These are phyloP conservation scores for Pestalotiopsis sp. DNA, from an alignment of 2,329 filamentous ascomycete species.

Conservation along the genomic window DNA sequence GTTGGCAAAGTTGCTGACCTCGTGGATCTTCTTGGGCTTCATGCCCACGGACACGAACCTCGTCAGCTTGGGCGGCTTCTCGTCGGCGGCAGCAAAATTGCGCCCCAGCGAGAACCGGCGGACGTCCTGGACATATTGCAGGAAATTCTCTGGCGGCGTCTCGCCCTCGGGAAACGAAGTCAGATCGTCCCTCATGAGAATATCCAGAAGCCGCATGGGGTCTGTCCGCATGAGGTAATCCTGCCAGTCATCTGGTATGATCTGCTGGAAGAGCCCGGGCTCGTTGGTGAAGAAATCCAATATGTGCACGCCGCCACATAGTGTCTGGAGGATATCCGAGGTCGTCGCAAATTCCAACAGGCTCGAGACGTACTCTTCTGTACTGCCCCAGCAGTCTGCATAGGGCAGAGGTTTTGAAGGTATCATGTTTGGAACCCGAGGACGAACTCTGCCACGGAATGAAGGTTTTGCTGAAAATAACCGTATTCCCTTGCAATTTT, in stretches of 20 bases:
- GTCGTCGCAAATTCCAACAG: constrained; percentile 77
- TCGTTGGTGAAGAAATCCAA: constrained; percentile 92
- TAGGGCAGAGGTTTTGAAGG: constrained; percentile 67
- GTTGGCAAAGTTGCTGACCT: constrained; percentile 87
- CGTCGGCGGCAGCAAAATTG: constrained; percentile 51
- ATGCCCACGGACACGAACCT: constrained; percentile 82
- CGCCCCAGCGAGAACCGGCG: constrained; percentile 70
- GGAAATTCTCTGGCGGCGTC: constrained; percentile 57
- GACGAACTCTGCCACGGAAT: neutral
- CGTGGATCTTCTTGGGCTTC: constrained; percentile 94
- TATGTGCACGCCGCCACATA: constrained; percentile 98
- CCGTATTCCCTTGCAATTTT: neutral
- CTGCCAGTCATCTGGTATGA: constrained; percentile 82
- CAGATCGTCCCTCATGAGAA: constrained; percentile 80
- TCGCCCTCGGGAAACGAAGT: constrained; percentile 35
- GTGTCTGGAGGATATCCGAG: constrained; percentile 76
- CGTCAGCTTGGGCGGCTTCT: constrained; percentile 61
- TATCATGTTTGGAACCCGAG: constrained; percentile 39
- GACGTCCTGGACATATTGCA: constrained; percentile 74
- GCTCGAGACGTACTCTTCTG: constrained; percentile 78
- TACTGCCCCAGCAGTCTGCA: constrained; percentile 67
- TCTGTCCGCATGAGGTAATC: constrained; percentile 72
- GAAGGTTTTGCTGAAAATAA: neutral
- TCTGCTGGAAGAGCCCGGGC: constrained; percentile 77
- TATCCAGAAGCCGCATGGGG: constrained; percentile 76